Conservation (phyloP, 805 yeast species). For the Hanseniaspora occidentalis region DNA sequence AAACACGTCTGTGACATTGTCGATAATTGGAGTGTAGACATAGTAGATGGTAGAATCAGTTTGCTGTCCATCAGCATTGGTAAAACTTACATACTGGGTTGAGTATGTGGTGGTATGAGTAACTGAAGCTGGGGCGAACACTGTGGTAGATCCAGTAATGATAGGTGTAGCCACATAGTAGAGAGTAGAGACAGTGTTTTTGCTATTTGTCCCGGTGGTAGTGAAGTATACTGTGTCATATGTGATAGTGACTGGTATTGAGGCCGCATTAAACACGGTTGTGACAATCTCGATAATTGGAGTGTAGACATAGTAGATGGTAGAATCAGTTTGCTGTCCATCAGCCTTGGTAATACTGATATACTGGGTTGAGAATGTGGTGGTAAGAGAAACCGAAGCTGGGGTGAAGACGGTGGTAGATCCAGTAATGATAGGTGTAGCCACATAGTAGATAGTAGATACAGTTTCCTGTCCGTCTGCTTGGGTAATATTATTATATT, state of each 20-base stretch:
- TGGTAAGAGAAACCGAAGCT: slow-evolving; percentile 2
- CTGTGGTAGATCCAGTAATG: background rate
- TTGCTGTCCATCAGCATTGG: slow-evolving; percentile 6
- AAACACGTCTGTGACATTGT: background rate
- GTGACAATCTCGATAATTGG: slow-evolving; percentile 4
- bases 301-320: slow-evolving; percentile 9
- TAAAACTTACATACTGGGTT: background rate
- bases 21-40: slow-evolving; percentile 10
- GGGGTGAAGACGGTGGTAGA: background rate
- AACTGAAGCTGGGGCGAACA: slow-evolving; percentile 1
- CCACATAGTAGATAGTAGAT: slow-evolving; percentile 8
- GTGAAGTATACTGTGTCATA: slow-evolving; percentile 4
- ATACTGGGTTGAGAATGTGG: slow-evolving; percentile 3
- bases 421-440: slow-evolving; percentile 8
- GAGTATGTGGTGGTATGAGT: slow-evolving; percentile 2
- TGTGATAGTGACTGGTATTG: too few relatives aligned
- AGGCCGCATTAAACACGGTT: too few relatives aligned
- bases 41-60: slow-evolving; percentile 8
- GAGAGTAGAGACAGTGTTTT: slow-evolving; percentile 6
- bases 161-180: slow-evolving; percentile 4
- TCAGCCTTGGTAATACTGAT: background rate
- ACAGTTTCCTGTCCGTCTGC: too few relatives aligned
- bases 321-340: slow-evolving; percentile 1
- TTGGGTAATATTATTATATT: too few relatives aligned
- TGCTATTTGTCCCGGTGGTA: background rate